Evolutionary conservation across 2,329 filamentous ascomycete species (phyloP).

Genomic region (Pseudocercospora vitis): DNA sequence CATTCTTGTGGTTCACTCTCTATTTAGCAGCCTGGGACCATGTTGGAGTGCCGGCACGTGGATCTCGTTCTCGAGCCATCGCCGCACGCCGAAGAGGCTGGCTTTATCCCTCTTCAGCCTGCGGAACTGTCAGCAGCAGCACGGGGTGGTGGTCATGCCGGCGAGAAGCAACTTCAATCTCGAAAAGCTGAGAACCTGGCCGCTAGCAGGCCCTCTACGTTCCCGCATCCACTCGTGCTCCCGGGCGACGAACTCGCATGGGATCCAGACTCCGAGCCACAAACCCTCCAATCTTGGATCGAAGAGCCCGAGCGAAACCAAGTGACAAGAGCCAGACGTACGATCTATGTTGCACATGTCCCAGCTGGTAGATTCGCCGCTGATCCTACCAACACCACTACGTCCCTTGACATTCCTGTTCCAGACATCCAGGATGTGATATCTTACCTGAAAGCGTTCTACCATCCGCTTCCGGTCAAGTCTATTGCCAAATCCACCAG

Average conservation of each 20-base stretch:
- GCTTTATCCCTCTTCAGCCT: neutral
- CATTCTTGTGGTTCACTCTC: neutral
- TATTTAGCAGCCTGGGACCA: too few species aligned
- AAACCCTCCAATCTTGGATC: constrained; percentile 56
- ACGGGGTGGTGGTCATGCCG: neutral
- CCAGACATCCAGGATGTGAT: constrained; percentile 37
- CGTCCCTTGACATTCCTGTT: constrained; percentile 23
- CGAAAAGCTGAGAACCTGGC: neutral
- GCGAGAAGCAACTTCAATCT: neutral
- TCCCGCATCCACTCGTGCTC: constrained; percentile 60
- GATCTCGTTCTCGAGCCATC: neutral
- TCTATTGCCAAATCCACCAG: constrained; percentile 32
- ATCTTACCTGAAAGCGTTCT: constrained; percentile 53
- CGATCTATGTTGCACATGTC: constrained; percentile 55
- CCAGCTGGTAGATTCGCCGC: constrained; percentile 45
- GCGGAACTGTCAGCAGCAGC: neutral
- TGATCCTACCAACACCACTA: constrained; percentile 49
- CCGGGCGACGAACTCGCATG: constrained; percentile 60
- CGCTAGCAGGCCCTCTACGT: constrained; percentile 37
- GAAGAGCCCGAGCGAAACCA: constrained; percentile 50
- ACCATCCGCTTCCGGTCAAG: constrained; percentile 56
- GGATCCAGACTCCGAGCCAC: constrained; percentile 53
- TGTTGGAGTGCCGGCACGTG: neutral
- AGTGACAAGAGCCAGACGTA: constrained; percentile 48
- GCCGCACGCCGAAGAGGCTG: neutral